Evolutionary conservation across 768 basidiomycete species (phyloP).

Genomic region (Boletus subcaerulescens): DNA sequence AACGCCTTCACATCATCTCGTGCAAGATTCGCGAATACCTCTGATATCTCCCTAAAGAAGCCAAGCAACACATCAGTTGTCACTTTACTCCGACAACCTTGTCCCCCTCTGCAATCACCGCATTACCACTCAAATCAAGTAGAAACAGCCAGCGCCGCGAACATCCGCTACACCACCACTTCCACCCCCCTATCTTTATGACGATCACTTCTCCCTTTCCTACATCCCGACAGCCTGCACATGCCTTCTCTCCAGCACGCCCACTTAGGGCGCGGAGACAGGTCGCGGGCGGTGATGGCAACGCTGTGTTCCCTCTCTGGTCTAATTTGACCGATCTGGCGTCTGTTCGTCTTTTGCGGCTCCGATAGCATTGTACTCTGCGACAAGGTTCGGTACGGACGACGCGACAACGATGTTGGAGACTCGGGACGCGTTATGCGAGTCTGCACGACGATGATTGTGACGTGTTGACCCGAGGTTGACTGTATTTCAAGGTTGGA

Average conservation of each 20-base stretch:
- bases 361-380: not conserved
- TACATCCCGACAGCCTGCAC: not conserved
- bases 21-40: slow-evolving; percentile 2
- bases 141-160: not conserved
- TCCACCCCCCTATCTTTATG: not conserved
- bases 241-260: slow-evolving; percentile 15
- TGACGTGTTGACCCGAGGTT: not conserved
- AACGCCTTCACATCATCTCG: not conserved
- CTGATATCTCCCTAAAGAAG: not conserved
- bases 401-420: not conserved
- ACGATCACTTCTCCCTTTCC: not conserved
- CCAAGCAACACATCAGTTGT: not conserved
- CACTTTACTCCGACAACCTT: not conserved
- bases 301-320: not conserved
- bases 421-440: not conserved
- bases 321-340: not conserved
- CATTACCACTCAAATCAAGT: not conserved
- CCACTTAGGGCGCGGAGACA: slow-evolving; percentile 16
- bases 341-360: not conserved
- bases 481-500: not conserved
- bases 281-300: slow-evolving; percentile 6
- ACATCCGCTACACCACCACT: not conserved
- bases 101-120: not conserved
- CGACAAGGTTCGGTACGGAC: slow-evolving; percentile 2
- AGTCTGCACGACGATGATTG: not conserved